Base-by-base conservation (phyloP, 1,284 basidiomycete genomes). In the Microbotryum lychnidis-dioicae region DNA sequence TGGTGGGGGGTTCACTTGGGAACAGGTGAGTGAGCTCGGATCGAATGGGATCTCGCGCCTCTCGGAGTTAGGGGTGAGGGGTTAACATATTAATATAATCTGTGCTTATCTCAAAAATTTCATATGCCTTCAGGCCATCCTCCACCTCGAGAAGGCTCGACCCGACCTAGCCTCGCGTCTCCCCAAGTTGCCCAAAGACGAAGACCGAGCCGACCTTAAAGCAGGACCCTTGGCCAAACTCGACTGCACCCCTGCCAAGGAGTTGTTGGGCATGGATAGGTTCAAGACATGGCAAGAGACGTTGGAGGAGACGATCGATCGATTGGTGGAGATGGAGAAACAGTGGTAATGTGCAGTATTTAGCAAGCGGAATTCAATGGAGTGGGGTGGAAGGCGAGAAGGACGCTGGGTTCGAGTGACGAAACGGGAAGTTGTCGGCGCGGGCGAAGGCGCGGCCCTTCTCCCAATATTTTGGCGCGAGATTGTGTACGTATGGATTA, bases 1-100 rank as follows among this genome's bases (percentile, higher is more conserved):
- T 50, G 63, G 67, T 29, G 67, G 67, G 7, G 46, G 56, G 0
- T 69, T 69, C 57, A 69, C 67, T n/a, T 69, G 67, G 67, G 62
- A 67, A 56, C 56, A 64, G 12, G 62, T 60, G 44, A 49, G 66
- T 25, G 25, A 25, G 25, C 25, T 25, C 25, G 25, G 25, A 25
- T 25, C 25, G 25, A 25, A 25, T 25, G 25, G 25, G 25, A 25
- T 25, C 2, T 3, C 25, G 25, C 4, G 25, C 25, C 25, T 25
- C 25, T 25, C 25, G 25, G 25, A 25, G 25, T 25, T 25, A 25
- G 25, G 25, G 25, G 25, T 25, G 25, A 25, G 25, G 25, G 25
- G 25, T 25, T 4, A 25, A 25, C 25, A 25, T 4, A 25, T 4
- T 25, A 25, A 25, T 3, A 25, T 25, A 3, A 25, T 25, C 4